phyloP scores from a whole-genome alignment of 2,329 filamentous ascomycete species.

The Mycosphaerella arachidis region DNA sequence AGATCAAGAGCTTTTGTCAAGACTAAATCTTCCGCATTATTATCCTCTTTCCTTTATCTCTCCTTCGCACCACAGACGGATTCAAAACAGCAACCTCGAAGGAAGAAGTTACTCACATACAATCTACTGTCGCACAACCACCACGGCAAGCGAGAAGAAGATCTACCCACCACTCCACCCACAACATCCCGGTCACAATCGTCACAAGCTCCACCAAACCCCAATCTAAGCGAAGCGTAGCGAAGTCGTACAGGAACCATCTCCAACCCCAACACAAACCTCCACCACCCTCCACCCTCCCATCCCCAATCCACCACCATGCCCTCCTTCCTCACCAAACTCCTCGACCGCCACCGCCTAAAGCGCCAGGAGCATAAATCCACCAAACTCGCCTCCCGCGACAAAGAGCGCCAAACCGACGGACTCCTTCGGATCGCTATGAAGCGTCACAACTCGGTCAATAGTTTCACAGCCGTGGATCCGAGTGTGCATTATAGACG shows the following conservation, averaged over 20 bases:
- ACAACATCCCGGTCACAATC: background rate
- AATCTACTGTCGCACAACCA: background rate
- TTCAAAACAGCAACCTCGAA: background rate
- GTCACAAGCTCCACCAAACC: background rate
- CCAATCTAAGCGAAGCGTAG: background rate
- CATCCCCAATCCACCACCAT: background rate
- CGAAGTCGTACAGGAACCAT: background rate
- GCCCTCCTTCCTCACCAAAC: background rate
- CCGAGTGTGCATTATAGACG: conserved; percentile 15
- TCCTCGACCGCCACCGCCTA: background rate
- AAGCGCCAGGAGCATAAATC: background rate
- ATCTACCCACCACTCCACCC: background rate
- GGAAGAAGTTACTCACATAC: background rate
- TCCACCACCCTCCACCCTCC: background rate
- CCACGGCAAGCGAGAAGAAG: background rate
- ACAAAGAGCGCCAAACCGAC: conserved; percentile 15
- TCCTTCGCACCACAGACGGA: background rate
- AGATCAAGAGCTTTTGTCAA: background rate
- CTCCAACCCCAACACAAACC: background rate
- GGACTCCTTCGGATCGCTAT: conserved; percentile 17
- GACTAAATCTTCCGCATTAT: background rate
- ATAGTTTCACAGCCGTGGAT: conserved; percentile 21
- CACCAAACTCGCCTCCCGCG: conserved; percentile 8
- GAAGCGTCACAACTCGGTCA: conserved; percentile 10
- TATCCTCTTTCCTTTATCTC: background rate